Conservation (phyloP, 2,329 filamentous ascomycete genomes). For the Aaosphaeria pasadenensis region DNA sequence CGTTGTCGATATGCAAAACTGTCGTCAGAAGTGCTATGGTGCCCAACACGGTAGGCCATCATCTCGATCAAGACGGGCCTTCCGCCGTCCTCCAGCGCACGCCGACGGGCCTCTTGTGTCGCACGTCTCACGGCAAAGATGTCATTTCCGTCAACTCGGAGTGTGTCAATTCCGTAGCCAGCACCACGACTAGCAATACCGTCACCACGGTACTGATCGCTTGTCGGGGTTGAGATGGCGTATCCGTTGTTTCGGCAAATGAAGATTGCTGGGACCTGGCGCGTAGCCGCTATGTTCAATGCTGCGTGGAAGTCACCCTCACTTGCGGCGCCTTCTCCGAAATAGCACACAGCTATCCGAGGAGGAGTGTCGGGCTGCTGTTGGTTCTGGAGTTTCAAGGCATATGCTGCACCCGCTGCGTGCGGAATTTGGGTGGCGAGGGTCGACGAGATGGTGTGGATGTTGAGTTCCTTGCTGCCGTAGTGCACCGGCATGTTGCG, state of each 20-base stretch:
- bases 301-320: conserved; percentile 92
- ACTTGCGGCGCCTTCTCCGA: conserved; percentile 85
- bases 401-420: conserved; percentile 82
- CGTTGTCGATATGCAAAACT: conserved; percentile 92
- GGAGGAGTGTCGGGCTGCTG: conserved; percentile 62
- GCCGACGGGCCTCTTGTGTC: conserved; percentile 70
- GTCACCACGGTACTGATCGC: conserved; percentile 89
- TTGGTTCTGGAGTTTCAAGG: conserved; percentile 74
- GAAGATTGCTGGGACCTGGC: conserved; percentile 84
- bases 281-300: conserved; percentile 84
- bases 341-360: conserved; percentile 77
- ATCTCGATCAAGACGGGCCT: conserved; percentile 85
- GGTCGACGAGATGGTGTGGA: conserved; percentile 84
- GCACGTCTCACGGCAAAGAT: conserved; percentile 84
- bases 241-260: conserved; percentile 93
- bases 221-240: conserved; percentile 82
- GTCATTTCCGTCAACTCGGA: conserved; percentile 91
- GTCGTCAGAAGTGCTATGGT: conserved; percentile 96
- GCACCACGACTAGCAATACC: conserved; percentile 84
- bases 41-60: conserved; percentile 96
- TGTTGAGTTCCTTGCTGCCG: conserved; percentile 77
- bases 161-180: conserved; percentile 91
- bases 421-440: conserved; percentile 88
- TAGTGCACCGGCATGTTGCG: conserved; percentile 99
- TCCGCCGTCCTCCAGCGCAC: conserved; percentile 78